A percentile compares a stretch with the other conserved stretches of the same genome.
These are phyloP conservation scores for Macadamia integrifolia DNA, from an alignment of 164 flowering plant genomes.

Conservation along the genomic window DNA sequence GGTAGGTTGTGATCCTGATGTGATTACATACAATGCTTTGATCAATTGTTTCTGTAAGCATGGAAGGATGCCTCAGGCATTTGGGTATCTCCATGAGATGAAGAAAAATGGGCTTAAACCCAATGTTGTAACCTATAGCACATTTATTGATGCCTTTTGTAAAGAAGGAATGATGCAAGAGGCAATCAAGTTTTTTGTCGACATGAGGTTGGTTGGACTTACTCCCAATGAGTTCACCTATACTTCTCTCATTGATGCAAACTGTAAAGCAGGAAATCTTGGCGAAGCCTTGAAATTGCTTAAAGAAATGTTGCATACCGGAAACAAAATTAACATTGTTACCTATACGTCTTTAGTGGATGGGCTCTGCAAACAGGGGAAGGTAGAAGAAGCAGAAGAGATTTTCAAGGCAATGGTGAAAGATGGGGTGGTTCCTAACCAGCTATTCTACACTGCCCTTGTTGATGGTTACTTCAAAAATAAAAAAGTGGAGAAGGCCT, in stretches of 20 bases:
- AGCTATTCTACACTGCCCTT: slow-evolving; percentile 52
- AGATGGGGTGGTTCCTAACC: slow-evolving; percentile 49
- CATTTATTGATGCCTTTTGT: slow-evolving; percentile 78
- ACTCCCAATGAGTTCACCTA: slow-evolving; percentile 73
- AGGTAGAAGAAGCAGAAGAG: slow-evolving; percentile 59
- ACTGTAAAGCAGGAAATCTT: slow-evolving; percentile 57
- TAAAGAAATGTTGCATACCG: slow-evolving; percentile 58
- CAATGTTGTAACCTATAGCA: slow-evolving; percentile 83
- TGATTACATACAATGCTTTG: slow-evolving; percentile 70
- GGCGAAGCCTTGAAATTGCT: slow-evolving; percentile 52
- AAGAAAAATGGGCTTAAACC: slow-evolving; percentile 58
- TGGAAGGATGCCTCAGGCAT: slow-evolving; percentile 47
- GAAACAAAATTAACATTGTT: slow-evolving; percentile 49
- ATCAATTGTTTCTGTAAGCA: slow-evolving; percentile 73
- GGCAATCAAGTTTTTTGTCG: slow-evolving; percentile 68
- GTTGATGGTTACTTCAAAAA: slow-evolving; percentile 63
- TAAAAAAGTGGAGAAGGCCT: slow-evolving; percentile 39
- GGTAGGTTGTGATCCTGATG: slow-evolving; percentile 62
- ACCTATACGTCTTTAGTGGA: slow-evolving; percentile 68
- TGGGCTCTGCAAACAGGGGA: slow-evolving; percentile 64
- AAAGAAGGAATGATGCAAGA: slow-evolving; percentile 70
- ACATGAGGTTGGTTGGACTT: slow-evolving; percentile 67
- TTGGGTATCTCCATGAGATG: slow-evolving; percentile 56
- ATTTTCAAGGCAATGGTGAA: slow-evolving; percentile 41
- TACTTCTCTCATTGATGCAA: slow-evolving; percentile 74